Evolutionary conservation across 140 eudicot genomes (phyloP), one percentile per base, ranked within the genome.

Genomic region (Cichorium intybus): DNA sequence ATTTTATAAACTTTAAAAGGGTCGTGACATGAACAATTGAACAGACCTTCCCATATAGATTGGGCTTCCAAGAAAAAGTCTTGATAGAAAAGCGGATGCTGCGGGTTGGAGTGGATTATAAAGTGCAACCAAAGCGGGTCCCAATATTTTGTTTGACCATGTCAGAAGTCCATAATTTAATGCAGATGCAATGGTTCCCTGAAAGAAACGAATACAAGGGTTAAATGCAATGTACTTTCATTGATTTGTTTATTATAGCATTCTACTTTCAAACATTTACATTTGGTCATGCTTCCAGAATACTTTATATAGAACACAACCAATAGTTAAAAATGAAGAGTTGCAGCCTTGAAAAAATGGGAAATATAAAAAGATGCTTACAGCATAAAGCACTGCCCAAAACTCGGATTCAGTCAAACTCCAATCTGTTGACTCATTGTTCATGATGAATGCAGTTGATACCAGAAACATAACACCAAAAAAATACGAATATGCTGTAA

Each of bases 71-170:
- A 91, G 95, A 72, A 91, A 87, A 46, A 87, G 58, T 66, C 79
- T 82, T 45, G 97, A 91, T 61, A 91, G 63, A 64, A 91, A 78
- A 27, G 97, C 88, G 43, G 97, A 91, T 41, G 91, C 88, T 64
- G 91, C 97, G 57, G 97, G 97, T 67, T 91, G 96, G 57, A 91
- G 91, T 17, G 97, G 97, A 62, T 82, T 85, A 60, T 91, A 91
- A 58, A 91, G 81, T 21, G 97, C 97, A 56, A 91, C 97, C 71
- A 91, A 62, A 57, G 97, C 79, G n/a, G 97, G 97, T 57, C 97
- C 97, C 49, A 91, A 75, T 43, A 85, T 77, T 72, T 87, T 91
- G 72, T 91, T 91, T 70, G 91, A 91, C 97, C 97, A 91, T 6
- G 97, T 85, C 46, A 87, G 34, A 34, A 87, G 86, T 67, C 96